phyloP scores from a whole-genome alignment of 768 basidiomycete genomes.

The Kwoniella shandongensis region DNA sequence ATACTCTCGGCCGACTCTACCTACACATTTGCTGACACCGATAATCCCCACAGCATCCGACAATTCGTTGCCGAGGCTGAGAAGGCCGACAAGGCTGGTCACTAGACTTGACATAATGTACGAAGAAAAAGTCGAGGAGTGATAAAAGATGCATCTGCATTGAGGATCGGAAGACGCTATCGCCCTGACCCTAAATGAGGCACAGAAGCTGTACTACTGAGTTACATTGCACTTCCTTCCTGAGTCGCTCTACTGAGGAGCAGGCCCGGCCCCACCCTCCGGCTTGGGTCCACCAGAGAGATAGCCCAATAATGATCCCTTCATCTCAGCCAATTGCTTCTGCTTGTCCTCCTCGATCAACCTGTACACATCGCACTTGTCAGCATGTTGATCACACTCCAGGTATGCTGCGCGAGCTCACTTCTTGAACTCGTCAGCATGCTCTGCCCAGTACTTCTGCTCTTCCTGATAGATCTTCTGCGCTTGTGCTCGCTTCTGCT shows the following conservation, averaged over 20 bases:
- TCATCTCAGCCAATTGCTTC: slow-evolving; percentile 53
- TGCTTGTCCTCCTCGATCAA: slow-evolving; percentile 54
- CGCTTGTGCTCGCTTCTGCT: slow-evolving; percentile 51
- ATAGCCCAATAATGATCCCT: slow-evolving; percentile 46
- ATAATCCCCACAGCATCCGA: slow-evolving; percentile 39
- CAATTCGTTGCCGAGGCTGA: slow-evolving; percentile 53
- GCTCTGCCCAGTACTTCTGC: slow-evolving; percentile 52
- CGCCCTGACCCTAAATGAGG: not conserved
- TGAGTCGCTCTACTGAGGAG: not conserved
- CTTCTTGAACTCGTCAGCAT: slow-evolving; percentile 53
- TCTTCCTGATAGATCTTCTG: slow-evolving; percentile 52
- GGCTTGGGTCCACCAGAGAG: slow-evolving; percentile 32
- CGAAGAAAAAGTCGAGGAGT: slow-evolving; percentile 1
- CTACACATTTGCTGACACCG: too few species aligned
- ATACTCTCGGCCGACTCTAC: not conserved
- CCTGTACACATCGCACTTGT: slow-evolving; percentile 21
- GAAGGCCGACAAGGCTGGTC: slow-evolving; percentile 39
- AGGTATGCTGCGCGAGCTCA: slow-evolving; percentile 29
- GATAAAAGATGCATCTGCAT: slow-evolving; percentile 22
- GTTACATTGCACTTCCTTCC: not conserved
- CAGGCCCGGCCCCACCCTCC: slow-evolving; percentile 4
- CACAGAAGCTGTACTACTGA: not conserved
- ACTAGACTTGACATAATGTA: slow-evolving; percentile 1
- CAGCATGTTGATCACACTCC: not conserved
- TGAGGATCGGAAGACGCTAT: not conserved